Evolutionary conservation across 306 rosid species (phyloP).

Genomic region (Rubus idaeus): DNA sequence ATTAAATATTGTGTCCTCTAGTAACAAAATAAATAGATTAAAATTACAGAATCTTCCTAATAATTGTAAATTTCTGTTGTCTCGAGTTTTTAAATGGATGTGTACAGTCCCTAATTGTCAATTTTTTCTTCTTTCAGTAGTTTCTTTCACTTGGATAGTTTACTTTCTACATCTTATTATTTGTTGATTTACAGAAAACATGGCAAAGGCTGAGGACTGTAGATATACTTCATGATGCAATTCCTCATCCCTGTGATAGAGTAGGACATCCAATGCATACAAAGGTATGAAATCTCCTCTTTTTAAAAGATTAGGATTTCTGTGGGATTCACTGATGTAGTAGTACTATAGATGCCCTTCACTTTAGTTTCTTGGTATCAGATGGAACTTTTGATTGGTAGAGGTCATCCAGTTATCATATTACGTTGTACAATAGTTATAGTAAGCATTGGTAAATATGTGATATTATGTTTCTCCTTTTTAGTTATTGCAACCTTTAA

Average conservation of each 20-base stretch:
- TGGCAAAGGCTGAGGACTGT: slow-evolving; percentile 66
- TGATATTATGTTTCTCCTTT: neutral
- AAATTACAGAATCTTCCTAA: neutral
- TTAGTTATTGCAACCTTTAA: neutral
- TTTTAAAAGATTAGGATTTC: slow-evolving; percentile 11
- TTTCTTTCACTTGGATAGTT: slow-evolving; percentile 9
- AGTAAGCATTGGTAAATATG: neutral
- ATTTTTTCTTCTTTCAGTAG: neutral
- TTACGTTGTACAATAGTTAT: neutral
- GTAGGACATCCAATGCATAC: slow-evolving; percentile 77
- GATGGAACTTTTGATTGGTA: neutral
- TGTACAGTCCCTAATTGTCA: neutral
- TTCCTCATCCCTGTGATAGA: slow-evolving; percentile 63
- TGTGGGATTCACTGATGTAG: too few relatives aligned
- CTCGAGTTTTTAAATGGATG: neutral
- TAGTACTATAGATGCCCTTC: too few relatives aligned
- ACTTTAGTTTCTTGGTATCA: neutral
- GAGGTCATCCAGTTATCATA: neutral
- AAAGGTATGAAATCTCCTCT: slow-evolving; percentile 46
- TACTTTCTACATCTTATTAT: neutral
- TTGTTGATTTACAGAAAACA: slow-evolving; percentile 47
- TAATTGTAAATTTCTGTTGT: neutral
- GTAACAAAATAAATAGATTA: neutral
- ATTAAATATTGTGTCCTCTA: too few relatives aligned
- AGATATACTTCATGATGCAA: slow-evolving; percentile 66